These are phyloP conservation scores for Cladosporium cucumerinum DNA, from an alignment of 2,329 filamentous ascomycete species.

Conservation along the genomic window DNA sequence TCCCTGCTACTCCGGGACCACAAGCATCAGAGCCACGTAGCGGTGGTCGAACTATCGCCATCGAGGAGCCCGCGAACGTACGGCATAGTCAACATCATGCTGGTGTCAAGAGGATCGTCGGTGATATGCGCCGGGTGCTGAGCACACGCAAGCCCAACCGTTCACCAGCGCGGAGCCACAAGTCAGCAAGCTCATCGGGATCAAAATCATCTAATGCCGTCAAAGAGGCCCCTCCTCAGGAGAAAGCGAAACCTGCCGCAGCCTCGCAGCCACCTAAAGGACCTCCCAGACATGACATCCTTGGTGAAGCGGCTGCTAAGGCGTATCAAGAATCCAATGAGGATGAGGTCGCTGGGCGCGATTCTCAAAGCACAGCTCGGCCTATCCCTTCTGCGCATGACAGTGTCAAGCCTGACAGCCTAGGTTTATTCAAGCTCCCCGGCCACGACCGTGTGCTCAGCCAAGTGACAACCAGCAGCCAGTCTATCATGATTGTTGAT, in stretches of 20 bases:
- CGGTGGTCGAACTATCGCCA: constrained; percentile 17
- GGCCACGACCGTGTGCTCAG: constrained; percentile 42
- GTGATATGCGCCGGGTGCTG: constrained; percentile 78
- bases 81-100: constrained; percentile 45
- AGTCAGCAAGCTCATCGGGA: constrained; percentile 29
- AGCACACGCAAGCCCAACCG: constrained; percentile 48
- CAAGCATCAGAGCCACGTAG: constrained; percentile 18
- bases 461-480: constrained; percentile 73
- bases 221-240: neutral
- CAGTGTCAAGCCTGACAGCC: constrained; percentile 10
- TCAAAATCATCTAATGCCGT: constrained; percentile 53
- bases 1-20: constrained; percentile 43
- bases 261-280: constrained; percentile 30
- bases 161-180: constrained; percentile 21
- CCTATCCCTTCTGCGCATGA: constrained; percentile 5
- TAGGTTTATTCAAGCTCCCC: constrained; percentile 29
- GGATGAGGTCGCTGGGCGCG: neutral
- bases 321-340: constrained; percentile 28
- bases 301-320: constrained; percentile 53
- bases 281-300: constrained; percentile 54
- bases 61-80: constrained; percentile 19
- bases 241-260: constrained; percentile 18
- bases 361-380: constrained; percentile 5
- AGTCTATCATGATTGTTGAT: constrained; percentile 86
- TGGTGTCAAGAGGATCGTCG: constrained; percentile 81